Percentiles rank a stretch among this genome's conserved stretches.
Evolutionary conservation across 495 filamentous ascomycete genomes (phyloP).

Genomic region (Pyrenula massariospora): DNA sequence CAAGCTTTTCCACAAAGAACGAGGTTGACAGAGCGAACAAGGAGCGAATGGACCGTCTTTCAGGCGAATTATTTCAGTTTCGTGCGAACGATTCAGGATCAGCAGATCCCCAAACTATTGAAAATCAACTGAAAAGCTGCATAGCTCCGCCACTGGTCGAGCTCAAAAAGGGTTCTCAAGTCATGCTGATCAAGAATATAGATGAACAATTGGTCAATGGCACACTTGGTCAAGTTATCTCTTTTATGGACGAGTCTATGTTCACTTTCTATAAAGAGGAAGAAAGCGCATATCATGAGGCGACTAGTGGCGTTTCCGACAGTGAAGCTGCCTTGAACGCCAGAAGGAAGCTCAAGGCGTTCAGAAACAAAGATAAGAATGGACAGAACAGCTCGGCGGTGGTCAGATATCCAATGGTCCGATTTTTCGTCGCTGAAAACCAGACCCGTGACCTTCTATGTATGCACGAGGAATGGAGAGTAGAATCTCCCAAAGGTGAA

Average conservation of each 20-base stretch:
- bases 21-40: conserved; percentile 87
- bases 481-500: conserved; percentile 91
- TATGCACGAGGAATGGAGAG: conserved; percentile 84
- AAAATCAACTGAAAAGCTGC: conserved; percentile 74
- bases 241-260: conserved; percentile 73
- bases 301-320: conserved; percentile 20
- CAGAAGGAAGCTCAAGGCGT: conserved; percentile 35
- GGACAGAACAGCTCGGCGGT: conserved; percentile 18
- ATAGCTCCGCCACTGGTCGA: conserved; percentile 74
- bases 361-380: conserved; percentile 26
- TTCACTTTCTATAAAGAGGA: conserved; percentile 56
- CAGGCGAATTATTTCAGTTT: conserved; percentile 56
- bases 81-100: conserved; percentile 65
- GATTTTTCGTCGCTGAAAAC: conserved; percentile 69
- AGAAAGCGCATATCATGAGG: conserved; percentile 23
- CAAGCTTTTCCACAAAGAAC: conserved; percentile 73
- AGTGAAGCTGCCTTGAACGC: conserved; percentile 31
- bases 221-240: conserved; percentile 72
- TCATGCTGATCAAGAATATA: conserved; percentile 99
- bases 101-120: conserved; percentile 55
- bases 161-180: conserved; percentile 85
- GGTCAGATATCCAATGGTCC: conserved; percentile 66
- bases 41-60: conserved; percentile 55
- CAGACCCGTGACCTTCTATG: conserved; percentile 67
- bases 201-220: conserved; percentile 91